Evolutionary conservation across 202 grass and related monocot species (phyloP).

Genomic region (Elaeis oleifera): DNA sequence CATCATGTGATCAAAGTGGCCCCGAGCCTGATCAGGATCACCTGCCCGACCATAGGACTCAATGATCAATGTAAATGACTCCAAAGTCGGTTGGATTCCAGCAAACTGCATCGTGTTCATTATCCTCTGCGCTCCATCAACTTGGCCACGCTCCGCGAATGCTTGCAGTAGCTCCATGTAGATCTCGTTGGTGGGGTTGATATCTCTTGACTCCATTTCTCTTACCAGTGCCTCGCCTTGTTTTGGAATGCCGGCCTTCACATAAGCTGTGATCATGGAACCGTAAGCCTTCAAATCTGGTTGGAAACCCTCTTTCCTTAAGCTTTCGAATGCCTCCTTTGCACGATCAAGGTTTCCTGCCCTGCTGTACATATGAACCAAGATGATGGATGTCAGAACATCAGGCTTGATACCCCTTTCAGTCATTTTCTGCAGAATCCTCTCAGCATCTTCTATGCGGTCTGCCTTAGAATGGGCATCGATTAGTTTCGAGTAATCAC

Average conservation of each 20-base stretch:
- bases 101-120: conserved; percentile 23
- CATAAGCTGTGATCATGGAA: conserved; percentile 58
- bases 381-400: conserved; percentile 45
- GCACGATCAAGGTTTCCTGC: conserved; percentile 56
- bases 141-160: conserved; percentile 35
- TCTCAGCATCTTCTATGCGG: conserved; percentile 47
- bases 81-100: conserved; percentile 29
- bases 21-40: conserved; percentile 11
- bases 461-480: conserved; percentile 59
- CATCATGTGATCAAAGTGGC: conserved; percentile 42
- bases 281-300: conserved; percentile 48
- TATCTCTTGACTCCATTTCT: conserved; percentile 19
- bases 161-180: conserved; percentile 45
- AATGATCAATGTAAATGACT: conserved; percentile 39
- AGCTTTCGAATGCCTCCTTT: conserved; percentile 43
- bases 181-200: conserved; percentile 47
- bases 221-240: conserved; percentile 34
- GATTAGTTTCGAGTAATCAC: conserved; percentile 78
- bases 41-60: conserved; percentile 42
- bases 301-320: conserved; percentile 45
- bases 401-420: conserved; percentile 57
- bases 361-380: conserved; percentile 76
- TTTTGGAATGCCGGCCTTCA: conserved; percentile 40
- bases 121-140: conserved; percentile 10
- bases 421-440: conserved; percentile 70